These are phyloP conservation scores for Fusarium euwallaceae DNA, from an alignment of 2,329 filamentous ascomycete genomes.

Conservation along the genomic window DNA sequence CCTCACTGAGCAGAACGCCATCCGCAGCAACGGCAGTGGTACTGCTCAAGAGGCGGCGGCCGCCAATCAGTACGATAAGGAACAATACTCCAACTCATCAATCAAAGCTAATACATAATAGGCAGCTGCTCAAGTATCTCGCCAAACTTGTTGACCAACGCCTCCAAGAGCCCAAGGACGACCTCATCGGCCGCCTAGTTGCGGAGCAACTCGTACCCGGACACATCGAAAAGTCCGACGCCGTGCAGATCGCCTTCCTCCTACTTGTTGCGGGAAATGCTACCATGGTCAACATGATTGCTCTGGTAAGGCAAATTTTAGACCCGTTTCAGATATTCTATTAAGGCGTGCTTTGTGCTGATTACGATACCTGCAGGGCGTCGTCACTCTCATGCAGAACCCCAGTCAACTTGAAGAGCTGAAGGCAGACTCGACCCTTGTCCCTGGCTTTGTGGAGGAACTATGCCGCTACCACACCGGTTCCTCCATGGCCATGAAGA, in stretches of 20 bases:
- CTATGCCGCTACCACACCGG: slow-evolving; percentile 62
- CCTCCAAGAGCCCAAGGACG: slow-evolving; percentile 54
- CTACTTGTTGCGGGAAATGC: slow-evolving; percentile 65
- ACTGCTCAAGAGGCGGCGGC: slow-evolving; percentile 60
- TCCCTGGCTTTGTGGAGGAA: slow-evolving; percentile 59
- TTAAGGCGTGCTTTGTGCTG: not conserved
- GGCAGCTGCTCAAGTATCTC: slow-evolving; percentile 59
- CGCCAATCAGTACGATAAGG: slow-evolving; percentile 55
- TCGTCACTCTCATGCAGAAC: slow-evolving; percentile 59
- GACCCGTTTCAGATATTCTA: not conserved
- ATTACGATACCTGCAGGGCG: slow-evolving; percentile 48
- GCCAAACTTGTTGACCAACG: slow-evolving; percentile 57
- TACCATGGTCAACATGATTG: slow-evolving; percentile 65
- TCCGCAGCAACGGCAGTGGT: slow-evolving; percentile 60
- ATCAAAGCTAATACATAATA: slow-evolving; percentile 24
- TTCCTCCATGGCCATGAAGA: slow-evolving; percentile 60
- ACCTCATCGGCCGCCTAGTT: slow-evolving; percentile 60
- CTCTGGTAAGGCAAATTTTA: slow-evolving; percentile 49
- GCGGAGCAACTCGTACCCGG: slow-evolving; percentile 56
- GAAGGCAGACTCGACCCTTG: slow-evolving; percentile 54
- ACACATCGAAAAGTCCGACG: slow-evolving; percentile 55
- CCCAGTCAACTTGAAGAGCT: slow-evolving; percentile 57
- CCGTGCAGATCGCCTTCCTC: slow-evolving; percentile 62
- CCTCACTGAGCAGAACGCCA: slow-evolving; percentile 58
- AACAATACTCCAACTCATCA: not conserved